These are phyloP conservation scores for Astrothelium subdiscretum DNA, from an alignment of 495 filamentous ascomycete genomes.

Conservation along the genomic window DNA sequence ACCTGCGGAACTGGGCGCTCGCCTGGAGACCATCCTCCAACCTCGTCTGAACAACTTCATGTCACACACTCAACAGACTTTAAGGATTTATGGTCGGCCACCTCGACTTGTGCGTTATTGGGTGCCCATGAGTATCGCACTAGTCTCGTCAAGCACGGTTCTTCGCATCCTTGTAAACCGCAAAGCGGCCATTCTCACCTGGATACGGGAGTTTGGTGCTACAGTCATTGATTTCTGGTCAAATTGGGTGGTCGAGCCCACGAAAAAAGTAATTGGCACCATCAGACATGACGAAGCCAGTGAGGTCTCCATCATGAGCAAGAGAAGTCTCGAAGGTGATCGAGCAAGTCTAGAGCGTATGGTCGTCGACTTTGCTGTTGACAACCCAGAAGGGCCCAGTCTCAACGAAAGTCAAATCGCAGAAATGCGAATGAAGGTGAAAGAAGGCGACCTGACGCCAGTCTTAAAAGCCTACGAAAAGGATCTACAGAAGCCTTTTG, in stretches of 20 bases:
- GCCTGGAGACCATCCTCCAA: slow-evolving; percentile 54
- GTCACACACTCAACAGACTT: slow-evolving; percentile 34
- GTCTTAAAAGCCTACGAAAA: slow-evolving; percentile 83
- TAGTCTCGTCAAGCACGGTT: slow-evolving; percentile 71
- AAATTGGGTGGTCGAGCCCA: slow-evolving; percentile 88
- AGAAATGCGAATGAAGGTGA: slow-evolving; percentile 62
- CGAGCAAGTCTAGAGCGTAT: slow-evolving; percentile 87
- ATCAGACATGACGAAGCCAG: slow-evolving; percentile 84
- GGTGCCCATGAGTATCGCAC: slow-evolving; percentile 54
- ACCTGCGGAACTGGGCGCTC: slow-evolving; percentile 49
- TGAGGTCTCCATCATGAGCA: slow-evolving; percentile 92
- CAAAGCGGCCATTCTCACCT: slow-evolving; percentile 59
- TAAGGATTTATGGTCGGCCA: slow-evolving; percentile 58
- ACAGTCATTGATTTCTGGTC: slow-evolving; percentile 82
- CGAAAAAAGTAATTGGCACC: slow-evolving; percentile 71
- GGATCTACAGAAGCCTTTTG: slow-evolving; percentile 67
- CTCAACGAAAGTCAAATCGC: slow-evolving; percentile 50
- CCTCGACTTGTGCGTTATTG: slow-evolving; percentile 73
- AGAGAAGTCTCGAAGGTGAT: slow-evolving; percentile 76
- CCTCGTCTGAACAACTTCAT: slow-evolving; percentile 49
- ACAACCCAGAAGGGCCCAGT: slow-evolving; percentile 47
- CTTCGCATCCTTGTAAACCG: slow-evolving; percentile 61
- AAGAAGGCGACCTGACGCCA: slow-evolving; percentile 84
- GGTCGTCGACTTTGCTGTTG: slow-evolving; percentile 88
- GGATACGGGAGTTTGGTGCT: slow-evolving; percentile 61